Percentiles rank a stretch among this genome's conserved stretches.
Conservation (phyloP, 495 filamentous ascomycete species). For the Filosporella fistucella region DNA sequence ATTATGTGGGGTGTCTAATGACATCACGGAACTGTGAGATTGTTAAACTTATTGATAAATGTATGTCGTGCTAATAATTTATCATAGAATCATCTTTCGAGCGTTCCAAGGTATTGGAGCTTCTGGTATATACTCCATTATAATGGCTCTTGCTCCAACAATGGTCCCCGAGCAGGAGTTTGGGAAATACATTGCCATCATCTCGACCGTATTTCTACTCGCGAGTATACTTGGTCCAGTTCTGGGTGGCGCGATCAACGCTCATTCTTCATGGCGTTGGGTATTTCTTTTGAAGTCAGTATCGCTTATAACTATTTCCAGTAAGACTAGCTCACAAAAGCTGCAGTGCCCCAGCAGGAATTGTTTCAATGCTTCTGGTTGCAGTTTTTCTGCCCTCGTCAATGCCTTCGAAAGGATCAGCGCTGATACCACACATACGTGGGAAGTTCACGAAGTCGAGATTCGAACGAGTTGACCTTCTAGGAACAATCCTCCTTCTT, state of each 20-base stretch:
- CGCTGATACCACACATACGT: background rate
- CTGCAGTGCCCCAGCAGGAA: constrained; percentile 27
- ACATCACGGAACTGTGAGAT: constrained; percentile 40
- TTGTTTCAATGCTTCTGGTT: background rate
- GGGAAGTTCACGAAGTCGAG: background rate
- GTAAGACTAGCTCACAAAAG: background rate
- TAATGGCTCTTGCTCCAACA: constrained; percentile 44
- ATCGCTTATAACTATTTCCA: background rate
- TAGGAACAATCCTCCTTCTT: constrained; percentile 50
- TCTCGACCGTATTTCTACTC: constrained; percentile 18
- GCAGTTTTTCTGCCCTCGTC: background rate
- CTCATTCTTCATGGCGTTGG: constrained; percentile 32
- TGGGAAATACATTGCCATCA: constrained; percentile 26
- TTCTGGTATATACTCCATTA: constrained; percentile 40
- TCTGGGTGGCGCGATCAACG: constrained; percentile 37
- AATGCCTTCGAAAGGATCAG: background rate
- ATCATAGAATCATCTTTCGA: constrained; percentile 27
- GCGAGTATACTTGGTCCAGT: constrained; percentile 38
- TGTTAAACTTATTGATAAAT: too few species aligned
- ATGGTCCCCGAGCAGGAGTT: constrained; percentile 34
- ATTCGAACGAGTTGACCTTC: constrained; percentile 40
- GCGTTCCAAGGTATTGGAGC: constrained; percentile 38
- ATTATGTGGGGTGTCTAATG: constrained; percentile 40
- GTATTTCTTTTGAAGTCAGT: constrained; percentile 36
- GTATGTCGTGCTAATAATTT: background rate